Evolutionary conservation across 225 moss, liverwort and hornwort species (phyloP).

Genomic region (Pleurozium schreberi): DNA sequence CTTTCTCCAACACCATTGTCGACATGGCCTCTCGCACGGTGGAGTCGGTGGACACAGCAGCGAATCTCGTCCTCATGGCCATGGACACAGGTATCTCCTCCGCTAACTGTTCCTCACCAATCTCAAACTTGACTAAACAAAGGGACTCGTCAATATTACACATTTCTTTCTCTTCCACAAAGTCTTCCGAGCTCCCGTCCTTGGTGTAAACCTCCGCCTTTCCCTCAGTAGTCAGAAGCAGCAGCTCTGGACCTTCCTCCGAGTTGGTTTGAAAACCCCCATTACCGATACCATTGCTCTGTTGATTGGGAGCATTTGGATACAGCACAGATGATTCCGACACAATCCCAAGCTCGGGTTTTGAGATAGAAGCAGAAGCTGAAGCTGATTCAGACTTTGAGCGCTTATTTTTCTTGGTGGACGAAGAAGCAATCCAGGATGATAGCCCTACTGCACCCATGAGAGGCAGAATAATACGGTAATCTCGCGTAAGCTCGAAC

Average conservation of each 20-base stretch:
- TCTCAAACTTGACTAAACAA: conserved; percentile 55
- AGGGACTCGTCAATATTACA: conserved; percentile 70
- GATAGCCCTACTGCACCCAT: conserved; percentile 96
- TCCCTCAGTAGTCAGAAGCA: not conserved
- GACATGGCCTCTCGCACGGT: conserved; percentile 73
- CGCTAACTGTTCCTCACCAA: conserved; percentile 62
- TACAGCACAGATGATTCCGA: conserved; percentile 4
- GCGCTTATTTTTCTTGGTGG: conserved; percentile 38
- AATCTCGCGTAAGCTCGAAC: conserved; percentile 93
- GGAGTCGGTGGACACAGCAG: conserved; percentile 35
- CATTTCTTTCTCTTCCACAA: conserved; percentile 34
- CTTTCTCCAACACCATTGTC: conserved; percentile 59
- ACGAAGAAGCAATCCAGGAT: conserved; percentile 87
- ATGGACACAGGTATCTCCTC: conserved; percentile 60
- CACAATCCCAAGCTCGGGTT: not conserved
- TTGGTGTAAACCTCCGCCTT: conserved; percentile 2
- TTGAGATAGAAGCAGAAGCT: not conserved
- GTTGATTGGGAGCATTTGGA: not conserved
- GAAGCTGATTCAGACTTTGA: conserved; percentile 23
- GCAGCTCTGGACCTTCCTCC: not conserved
- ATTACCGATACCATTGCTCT: conserved; percentile 12
- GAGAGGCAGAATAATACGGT: conserved; percentile 90
- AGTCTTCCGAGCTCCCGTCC: not conserved
- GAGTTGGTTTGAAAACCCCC: conserved; percentile 15
- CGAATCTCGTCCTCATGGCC: conserved; percentile 84